phyloP scores from a whole-genome alignment of 164 flowering plant species.

The Macadamia tetraphylla region DNA sequence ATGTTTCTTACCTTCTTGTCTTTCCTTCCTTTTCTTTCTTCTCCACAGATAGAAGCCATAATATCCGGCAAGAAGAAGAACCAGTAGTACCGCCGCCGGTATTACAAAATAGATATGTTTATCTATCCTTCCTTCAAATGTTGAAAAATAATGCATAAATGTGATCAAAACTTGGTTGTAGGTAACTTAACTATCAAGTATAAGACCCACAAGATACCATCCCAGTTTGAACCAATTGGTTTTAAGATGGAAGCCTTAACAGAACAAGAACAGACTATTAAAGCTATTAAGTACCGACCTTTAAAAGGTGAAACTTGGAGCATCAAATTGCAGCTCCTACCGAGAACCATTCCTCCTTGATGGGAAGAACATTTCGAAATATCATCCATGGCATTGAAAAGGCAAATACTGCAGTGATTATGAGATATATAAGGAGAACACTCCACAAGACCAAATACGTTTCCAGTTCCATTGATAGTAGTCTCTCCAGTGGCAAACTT shows the following conservation, averaged over 20 bases:
- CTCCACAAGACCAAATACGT: conserved; percentile 23
- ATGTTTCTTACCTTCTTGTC: background rate
- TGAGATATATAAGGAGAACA: conserved; percentile 16
- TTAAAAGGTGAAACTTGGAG: background rate
- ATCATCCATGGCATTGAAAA: background rate
- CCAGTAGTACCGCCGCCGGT: background rate
- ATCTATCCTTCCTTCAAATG: background rate
- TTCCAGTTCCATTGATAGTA: background rate
- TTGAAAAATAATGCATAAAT: too few relatives aligned
- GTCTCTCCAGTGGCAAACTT: conserved; percentile 20
- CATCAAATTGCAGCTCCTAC: background rate
- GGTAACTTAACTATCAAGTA: too few relatives aligned
- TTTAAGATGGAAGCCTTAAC: too few relatives aligned
- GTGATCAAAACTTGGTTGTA: too few relatives aligned
- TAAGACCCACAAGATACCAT: too few relatives aligned
- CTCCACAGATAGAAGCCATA: too few relatives aligned
- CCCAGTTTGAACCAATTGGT: too few relatives aligned
- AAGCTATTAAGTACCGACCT: background rate
- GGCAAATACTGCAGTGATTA: conserved; percentile 9
- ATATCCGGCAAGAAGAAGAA: background rate
- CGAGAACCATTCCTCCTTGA: background rate
- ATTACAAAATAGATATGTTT: too few relatives aligned
- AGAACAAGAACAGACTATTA: too few relatives aligned
- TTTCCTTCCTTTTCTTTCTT: too few relatives aligned
- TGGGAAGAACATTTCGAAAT: background rate